Evolutionary conservation across 495 filamentous ascomycete species (phyloP).

Genomic region (Penicillium dipodomyicola): DNA sequence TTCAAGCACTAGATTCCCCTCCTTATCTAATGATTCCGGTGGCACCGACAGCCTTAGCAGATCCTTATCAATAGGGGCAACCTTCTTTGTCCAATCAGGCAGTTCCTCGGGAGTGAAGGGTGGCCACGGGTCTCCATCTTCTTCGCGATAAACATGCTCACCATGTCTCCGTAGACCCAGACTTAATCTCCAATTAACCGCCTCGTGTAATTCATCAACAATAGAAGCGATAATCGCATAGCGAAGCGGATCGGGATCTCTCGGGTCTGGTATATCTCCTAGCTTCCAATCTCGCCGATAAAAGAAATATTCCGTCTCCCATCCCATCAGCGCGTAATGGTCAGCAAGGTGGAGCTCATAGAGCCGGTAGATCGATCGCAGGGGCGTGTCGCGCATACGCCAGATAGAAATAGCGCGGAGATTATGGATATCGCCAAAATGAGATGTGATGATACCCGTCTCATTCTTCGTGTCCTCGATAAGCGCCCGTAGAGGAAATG

Average conservation of each 20-base stretch:
- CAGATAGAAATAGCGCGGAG: constrained; percentile 35
- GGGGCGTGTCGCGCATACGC: constrained; percentile 36
- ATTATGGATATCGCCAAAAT: background rate
- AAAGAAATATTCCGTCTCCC: constrained; percentile 42
- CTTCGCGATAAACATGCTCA: constrained; percentile 28
- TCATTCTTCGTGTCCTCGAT: constrained; percentile 20
- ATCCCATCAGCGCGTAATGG: constrained; percentile 25
- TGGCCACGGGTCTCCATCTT: constrained; percentile 22
- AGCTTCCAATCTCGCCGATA: constrained; percentile 30
- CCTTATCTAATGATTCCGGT: constrained; percentile 11
- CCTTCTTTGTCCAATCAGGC: constrained; percentile 24
- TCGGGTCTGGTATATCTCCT: constrained; percentile 33
- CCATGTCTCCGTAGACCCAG: constrained; percentile 35
- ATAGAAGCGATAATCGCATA: constrained; percentile 42
- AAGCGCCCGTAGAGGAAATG: constrained; percentile 18
- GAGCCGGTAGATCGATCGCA: constrained; percentile 40
- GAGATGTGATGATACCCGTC: background rate
- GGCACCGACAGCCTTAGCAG: constrained; percentile 20
- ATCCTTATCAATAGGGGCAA: constrained; percentile 24
- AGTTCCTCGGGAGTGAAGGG: constrained; percentile 23
- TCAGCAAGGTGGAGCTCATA: constrained; percentile 35
- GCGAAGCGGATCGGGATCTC: constrained; percentile 34
- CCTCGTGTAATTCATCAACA: constrained; percentile 34
- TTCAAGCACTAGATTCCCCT: constrained; percentile 30
- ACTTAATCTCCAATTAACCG: constrained; percentile 41